These are phyloP conservation scores for Ceratocystis smalleyi DNA, from an alignment of 2,329 filamentous ascomycete species.

Conservation along the genomic window DNA sequence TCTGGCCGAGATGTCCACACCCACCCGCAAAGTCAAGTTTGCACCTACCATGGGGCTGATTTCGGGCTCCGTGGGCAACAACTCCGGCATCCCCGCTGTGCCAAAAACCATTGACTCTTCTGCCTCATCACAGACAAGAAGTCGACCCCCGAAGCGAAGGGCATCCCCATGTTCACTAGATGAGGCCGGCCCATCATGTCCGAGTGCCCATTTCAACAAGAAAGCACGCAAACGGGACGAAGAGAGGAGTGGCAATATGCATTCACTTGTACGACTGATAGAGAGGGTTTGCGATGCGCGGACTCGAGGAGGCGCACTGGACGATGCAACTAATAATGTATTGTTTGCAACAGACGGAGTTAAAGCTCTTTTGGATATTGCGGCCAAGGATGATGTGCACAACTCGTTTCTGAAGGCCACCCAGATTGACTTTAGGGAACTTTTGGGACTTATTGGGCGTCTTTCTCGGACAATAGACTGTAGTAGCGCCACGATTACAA, in stretches of 20 bases:
- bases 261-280: neutral
- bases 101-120: neutral
- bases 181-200: neutral
- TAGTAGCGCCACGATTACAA: neutral
- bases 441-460: neutral
- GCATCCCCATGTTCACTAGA: neutral
- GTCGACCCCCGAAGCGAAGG: neutral
- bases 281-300: neutral
- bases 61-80: neutral
- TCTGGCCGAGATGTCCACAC: neutral
- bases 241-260: neutral
- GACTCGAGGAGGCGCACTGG: neutral
- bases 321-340: neutral
- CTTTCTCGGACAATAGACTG: neutral
- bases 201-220: neutral
- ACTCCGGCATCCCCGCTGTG: too few species aligned
- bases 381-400: neutral
- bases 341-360: neutral
- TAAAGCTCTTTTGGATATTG: neutral
- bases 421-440: neutral
- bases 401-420: neutral
- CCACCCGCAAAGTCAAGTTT: neutral
- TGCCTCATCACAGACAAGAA: neutral
- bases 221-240: neutral
- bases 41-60: neutral